These are phyloP conservation scores for Metschnikowia lunata DNA, from an alignment of 805 yeast genomes.

Conservation along the genomic window DNA sequence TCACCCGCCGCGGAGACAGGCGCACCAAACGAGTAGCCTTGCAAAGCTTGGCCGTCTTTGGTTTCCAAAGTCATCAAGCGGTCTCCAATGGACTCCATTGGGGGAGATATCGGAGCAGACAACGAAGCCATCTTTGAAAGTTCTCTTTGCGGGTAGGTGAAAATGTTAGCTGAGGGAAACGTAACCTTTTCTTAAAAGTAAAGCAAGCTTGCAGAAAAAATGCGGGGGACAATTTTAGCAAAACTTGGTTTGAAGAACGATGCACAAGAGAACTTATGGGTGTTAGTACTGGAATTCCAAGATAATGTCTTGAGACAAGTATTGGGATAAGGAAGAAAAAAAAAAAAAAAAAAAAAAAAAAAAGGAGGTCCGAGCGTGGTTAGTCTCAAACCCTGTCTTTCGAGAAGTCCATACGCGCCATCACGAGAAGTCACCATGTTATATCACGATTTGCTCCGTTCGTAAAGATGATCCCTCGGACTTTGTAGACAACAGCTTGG, in stretches of 20 bases:
- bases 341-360: neutral
- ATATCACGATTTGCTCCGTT: neutral
- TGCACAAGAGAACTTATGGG: constrained; percentile 5
- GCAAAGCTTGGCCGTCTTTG: constrained; percentile 78
- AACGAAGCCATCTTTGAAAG: constrained; percentile 36
- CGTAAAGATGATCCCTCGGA: too few relatives aligned
- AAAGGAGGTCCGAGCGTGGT: neutral
- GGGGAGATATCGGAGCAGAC: constrained; percentile 85
- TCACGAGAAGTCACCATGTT: neutral
- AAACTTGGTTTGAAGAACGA: constrained; percentile 8
- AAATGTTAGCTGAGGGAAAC: neutral
- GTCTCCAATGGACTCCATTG: constrained; percentile 79
- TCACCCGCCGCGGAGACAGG: constrained; percentile 88
- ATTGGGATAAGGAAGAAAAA: neutral
- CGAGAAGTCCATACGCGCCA: neutral
- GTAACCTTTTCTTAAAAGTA: neutral
- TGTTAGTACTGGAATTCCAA: constrained; percentile 12
- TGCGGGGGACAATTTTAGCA: constrained; percentile 7
- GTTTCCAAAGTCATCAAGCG: constrained; percentile 83
- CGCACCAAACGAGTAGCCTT: constrained; percentile 98
- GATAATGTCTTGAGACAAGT: neutral
- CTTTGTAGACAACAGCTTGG: neutral
- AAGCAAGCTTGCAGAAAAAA: constrained; percentile 9
- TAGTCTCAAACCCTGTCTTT: neutral
- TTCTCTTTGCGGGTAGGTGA: constrained; percentile 4